A percentile compares a stretch with the other conserved stretches of the same genome.
These are phyloP conservation scores for Cercospora berteroae DNA, from an alignment of 2,329 filamentous ascomycete species.

Conservation along the genomic window DNA sequence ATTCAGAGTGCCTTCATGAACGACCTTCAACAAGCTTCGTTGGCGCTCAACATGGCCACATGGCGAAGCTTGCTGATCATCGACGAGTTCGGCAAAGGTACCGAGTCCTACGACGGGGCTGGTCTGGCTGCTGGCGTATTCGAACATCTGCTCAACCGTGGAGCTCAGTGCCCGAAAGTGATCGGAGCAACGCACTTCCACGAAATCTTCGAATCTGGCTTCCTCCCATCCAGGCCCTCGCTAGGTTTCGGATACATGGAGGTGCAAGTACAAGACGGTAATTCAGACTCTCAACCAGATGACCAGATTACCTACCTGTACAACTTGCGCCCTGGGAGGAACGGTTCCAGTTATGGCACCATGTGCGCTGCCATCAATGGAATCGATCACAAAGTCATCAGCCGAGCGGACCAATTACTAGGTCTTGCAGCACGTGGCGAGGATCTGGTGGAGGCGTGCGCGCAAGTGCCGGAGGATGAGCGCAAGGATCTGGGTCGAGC, in stretches of 20 bases:
- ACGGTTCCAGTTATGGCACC: conserved; percentile 78
- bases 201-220: conserved; percentile 68
- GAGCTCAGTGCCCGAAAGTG: conserved; percentile 55
- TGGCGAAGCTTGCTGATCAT: conserved; percentile 77
- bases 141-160: conserved; percentile 54
- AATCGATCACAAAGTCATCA: conserved; percentile 67
- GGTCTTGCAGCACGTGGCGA: conserved; percentile 67
- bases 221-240: conserved; percentile 51
- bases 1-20: conserved; percentile 70
- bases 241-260: conserved; percentile 71
- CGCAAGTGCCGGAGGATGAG: conserved; percentile 64
- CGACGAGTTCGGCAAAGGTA: conserved; percentile 83
- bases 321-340: conserved; percentile 57
- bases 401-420: conserved; percentile 72
- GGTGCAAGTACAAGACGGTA: conserved; percentile 55
- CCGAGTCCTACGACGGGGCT: conserved; percentile 62
- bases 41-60: conserved; percentile 73
- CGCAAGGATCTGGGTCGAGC: conserved; percentile 66
- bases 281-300: conserved; percentile 50
- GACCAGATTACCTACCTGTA: conserved; percentile 52
- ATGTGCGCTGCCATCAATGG: conserved; percentile 84
- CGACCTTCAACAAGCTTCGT: conserved; percentile 81
- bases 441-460: conserved; percentile 71
- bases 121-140: conserved; percentile 63
- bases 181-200: conserved; percentile 64